phyloP scores from a whole-genome alignment of 169 alveolate genomes.

The Prorocentrum cordatum region DNA sequence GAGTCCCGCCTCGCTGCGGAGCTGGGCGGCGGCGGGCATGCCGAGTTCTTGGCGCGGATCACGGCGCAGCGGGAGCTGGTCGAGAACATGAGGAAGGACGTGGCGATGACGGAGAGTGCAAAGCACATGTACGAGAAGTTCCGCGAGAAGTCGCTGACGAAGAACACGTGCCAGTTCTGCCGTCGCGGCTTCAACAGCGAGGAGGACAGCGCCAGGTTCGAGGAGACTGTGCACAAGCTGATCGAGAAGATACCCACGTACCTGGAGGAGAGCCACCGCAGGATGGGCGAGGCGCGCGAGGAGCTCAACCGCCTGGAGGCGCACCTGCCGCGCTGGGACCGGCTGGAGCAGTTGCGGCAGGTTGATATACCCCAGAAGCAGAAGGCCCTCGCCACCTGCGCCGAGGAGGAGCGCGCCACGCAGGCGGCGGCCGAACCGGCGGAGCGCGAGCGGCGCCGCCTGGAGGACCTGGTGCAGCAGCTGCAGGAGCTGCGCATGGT shows the following conservation, averaged over 20 bases:
- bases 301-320: not conserved
- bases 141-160: slow-evolving; percentile 56
- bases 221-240: slow-evolving; percentile 40
- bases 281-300: not conserved
- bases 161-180: slow-evolving; percentile 58
- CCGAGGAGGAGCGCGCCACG: slow-evolving; percentile 36
- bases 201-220: slow-evolving; percentile 57
- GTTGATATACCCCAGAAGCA: slow-evolving; percentile 27
- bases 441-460: slow-evolving; percentile 19
- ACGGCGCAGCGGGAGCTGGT: not conserved
- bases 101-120: slow-evolving; percentile 61
- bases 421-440: slow-evolving; percentile 16
- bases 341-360: slow-evolving; percentile 25
- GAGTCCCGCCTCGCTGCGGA: not conserved
- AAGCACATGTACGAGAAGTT: slow-evolving; percentile 64
- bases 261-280: not conserved
- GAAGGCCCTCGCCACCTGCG: slow-evolving; percentile 1
- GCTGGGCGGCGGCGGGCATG: not conserved
- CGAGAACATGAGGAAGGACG: not conserved
- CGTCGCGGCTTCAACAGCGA: slow-evolving; percentile 22
- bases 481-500: slow-evolving; percentile 42
- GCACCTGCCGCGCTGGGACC: slow-evolving; percentile 64
- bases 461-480: slow-evolving; percentile 9
- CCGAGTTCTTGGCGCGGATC: not conserved
- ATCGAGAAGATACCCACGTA: slow-evolving; percentile 37